phyloP scores from a whole-genome alignment of 2,329 filamentous ascomycete genomes.

The Onygena corvina region DNA sequence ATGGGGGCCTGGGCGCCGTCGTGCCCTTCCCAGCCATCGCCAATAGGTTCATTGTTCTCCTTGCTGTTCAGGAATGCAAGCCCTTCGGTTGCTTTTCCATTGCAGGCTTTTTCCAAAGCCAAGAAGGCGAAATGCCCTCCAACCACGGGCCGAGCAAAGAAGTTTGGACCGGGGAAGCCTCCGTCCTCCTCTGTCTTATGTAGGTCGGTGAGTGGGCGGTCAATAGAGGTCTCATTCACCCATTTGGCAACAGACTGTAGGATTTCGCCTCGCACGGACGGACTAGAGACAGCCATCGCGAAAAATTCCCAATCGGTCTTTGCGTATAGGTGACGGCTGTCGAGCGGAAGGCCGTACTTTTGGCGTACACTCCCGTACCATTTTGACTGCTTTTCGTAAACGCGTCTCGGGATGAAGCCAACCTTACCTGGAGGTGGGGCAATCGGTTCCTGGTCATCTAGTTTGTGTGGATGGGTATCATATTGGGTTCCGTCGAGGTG shows the following conservation, averaged over 20 bases:
- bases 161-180: constrained; percentile 59
- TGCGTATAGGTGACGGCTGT: constrained; percentile 69
- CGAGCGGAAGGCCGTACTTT: constrained; percentile 69
- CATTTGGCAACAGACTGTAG: constrained; percentile 62
- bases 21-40: not conserved
- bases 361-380: constrained; percentile 74
- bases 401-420: constrained; percentile 58
- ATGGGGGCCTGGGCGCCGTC: not conserved
- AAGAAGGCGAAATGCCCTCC: constrained; percentile 79
- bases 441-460: constrained; percentile 20
- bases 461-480: constrained; percentile 8
- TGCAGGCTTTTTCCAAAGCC: constrained; percentile 68
- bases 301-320: constrained; percentile 92
- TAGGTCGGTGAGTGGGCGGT: constrained; percentile 67
- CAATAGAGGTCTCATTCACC: constrained; percentile 71
- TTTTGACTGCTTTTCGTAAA: constrained; percentile 67
- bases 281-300: constrained; percentile 64
- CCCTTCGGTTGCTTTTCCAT: constrained; percentile 51
- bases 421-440: constrained; percentile 25
- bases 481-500: constrained; percentile 44
- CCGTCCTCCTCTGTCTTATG: constrained; percentile 70
- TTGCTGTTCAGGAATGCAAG: constrained; percentile 36
- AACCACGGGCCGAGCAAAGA: constrained; percentile 72
- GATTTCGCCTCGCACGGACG: constrained; percentile 56
- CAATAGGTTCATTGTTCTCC: constrained; percentile 12